Evolutionary conservation across 1,284 basidiomycete species (phyloP).

Genomic region (Filobasidium uniguttulatum): DNA sequence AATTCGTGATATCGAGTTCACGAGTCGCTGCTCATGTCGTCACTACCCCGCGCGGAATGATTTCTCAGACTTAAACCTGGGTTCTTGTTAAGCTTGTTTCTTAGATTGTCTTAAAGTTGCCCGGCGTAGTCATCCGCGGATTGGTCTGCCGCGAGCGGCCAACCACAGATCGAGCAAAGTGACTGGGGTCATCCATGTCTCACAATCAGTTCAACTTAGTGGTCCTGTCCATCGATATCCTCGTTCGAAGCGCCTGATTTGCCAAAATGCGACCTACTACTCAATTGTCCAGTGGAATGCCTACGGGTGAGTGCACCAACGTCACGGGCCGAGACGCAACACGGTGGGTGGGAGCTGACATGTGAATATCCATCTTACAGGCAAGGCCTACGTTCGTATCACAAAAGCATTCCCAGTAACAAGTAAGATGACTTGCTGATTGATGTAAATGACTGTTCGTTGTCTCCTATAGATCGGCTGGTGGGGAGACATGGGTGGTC

Average conservation of each 20-base stretch:
- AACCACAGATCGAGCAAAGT: neutral
- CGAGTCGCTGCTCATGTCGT: no score
- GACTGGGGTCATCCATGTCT: neutral
- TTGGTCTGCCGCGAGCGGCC: neutral
- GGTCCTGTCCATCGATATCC: neutral
- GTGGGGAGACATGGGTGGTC: slow-evolving; percentile 72
- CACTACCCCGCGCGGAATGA: no score
- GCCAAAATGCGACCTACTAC: slow-evolving; percentile 57
- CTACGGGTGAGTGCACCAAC: slow-evolving; percentile 46
- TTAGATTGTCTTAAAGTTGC: no score
- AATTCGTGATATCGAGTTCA: no score
- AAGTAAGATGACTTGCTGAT: no score
- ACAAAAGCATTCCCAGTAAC: no score
- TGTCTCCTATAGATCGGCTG: slow-evolving; percentile 61
- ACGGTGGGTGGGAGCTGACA: neutral
- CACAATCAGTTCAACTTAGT: neutral
- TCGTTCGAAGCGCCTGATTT: neutral
- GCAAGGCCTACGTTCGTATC: slow-evolving; percentile 1
- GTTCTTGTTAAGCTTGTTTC: no score
- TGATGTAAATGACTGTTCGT: no score
- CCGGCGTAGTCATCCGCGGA: no score
- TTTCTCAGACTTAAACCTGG: no score
- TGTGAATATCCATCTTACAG: neutral
- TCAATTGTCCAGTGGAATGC: slow-evolving; percentile 55
- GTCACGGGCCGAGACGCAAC: neutral